These are phyloP conservation scores for Peniophora sp. DNA, from an alignment of 1,284 basidiomycete species.

Conservation along the genomic window DNA sequence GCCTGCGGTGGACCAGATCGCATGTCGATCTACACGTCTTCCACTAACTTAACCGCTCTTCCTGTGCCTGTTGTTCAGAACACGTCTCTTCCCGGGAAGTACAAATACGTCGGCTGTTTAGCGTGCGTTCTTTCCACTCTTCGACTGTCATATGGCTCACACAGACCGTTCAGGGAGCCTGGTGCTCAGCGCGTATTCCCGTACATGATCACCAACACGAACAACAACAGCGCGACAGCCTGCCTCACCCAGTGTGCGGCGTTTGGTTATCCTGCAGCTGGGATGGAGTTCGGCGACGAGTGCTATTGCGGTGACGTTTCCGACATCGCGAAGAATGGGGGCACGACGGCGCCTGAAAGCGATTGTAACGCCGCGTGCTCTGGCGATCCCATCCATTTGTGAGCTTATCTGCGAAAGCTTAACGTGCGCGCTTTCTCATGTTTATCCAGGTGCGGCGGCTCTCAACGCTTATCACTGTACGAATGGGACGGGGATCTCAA, in stretches of 20 bases:
- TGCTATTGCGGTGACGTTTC: constrained; percentile 60
- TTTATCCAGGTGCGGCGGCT: constrained; percentile 39
- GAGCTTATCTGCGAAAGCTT: too few relatives aligned
- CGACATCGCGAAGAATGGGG: constrained; percentile 40
- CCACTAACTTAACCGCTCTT: constrained; percentile 38
- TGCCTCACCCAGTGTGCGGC: constrained; percentile 58
- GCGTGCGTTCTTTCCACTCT: constrained; percentile 29
- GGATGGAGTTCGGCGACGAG: constrained; percentile 50
- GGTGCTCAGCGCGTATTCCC: constrained; percentile 40
- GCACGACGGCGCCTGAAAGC: constrained; percentile 31
- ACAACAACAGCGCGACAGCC: constrained; percentile 52
- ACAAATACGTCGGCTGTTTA: constrained; percentile 60
- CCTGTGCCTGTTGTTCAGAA: constrained; percentile 53
- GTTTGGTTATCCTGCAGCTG: constrained; percentile 60
- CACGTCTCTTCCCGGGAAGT: constrained; percentile 51
- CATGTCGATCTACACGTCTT: constrained; percentile 60
- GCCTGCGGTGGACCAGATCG: constrained; percentile 64
- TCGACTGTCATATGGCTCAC: constrained; percentile 1
- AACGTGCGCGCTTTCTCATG: too few relatives aligned
- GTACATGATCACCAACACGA: constrained; percentile 47
- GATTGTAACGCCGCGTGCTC: constrained; percentile 56
- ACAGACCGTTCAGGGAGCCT: constrained; percentile 21
- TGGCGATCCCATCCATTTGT: constrained; percentile 53
- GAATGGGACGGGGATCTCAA: constrained; percentile 52
- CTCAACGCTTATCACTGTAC: constrained; percentile 38